Conservation (phyloP, 371 early-diverging fungal species). For the Globomyces sp. region DNA sequence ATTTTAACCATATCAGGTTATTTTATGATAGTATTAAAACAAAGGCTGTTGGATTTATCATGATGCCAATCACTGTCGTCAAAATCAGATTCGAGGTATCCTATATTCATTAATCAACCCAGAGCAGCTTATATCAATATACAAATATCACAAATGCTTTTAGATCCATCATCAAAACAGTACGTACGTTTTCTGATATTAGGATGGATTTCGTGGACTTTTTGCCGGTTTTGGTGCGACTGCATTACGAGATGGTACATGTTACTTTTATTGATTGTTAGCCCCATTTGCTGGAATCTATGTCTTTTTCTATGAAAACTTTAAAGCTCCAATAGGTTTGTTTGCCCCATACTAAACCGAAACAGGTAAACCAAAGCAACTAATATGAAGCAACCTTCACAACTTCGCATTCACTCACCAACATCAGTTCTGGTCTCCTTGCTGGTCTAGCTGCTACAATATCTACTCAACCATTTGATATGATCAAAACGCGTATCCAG, state of each 20-base stretch:
- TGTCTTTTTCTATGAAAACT: conserved; percentile 83
- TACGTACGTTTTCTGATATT: conserved; percentile 30
- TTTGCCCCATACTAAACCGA: conserved; percentile 3
- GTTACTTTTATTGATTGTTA: too few relatives aligned
- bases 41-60: conserved; percentile 70
- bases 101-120: too few relatives aligned
- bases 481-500: conserved; percentile 92
- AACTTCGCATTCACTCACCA: conserved; percentile 16
- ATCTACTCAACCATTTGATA: conserved; percentile 91
- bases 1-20: too few relatives aligned
- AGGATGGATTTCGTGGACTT: conserved; percentile 50
- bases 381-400: too few relatives aligned
- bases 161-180: conserved; percentile 54
- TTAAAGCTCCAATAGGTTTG: conserved; percentile 10
- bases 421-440: conserved; percentile 54
- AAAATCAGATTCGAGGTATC: conserved; percentile 81
- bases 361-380: background rate
- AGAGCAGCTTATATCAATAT: conserved; percentile 82
- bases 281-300: conserved; percentile 97
- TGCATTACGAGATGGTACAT: conserved; percentile 68
- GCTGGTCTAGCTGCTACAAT: conserved; percentile 76
- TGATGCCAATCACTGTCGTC: conserved; percentile 94
- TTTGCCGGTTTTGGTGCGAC: conserved; percentile 92
- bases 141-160: conserved; percentile 61
- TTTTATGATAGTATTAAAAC: background rate